Percentiles rank a stretch among this genome's conserved stretches.
Conservation (phyloP, 495 filamentous ascomycete genomes). For the Lophium mytilinum region DNA sequence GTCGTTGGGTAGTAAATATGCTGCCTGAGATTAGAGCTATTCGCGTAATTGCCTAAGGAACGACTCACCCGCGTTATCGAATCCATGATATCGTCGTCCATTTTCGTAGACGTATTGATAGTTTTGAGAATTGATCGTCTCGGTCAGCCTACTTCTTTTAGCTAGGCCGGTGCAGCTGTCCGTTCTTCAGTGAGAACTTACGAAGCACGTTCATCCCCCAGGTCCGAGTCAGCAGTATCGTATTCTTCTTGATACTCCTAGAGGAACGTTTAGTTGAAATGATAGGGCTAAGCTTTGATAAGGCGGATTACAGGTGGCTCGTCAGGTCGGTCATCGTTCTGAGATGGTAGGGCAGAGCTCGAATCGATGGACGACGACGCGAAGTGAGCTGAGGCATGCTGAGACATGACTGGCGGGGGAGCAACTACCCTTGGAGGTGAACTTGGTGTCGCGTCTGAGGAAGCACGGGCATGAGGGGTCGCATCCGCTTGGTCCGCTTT, state of each 20-base stretch:
- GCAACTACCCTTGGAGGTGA: background rate
- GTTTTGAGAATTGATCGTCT: slow-evolving; percentile 1
- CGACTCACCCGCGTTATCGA: background rate
- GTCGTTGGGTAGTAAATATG: slow-evolving; percentile 9
- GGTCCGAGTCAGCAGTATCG: background rate
- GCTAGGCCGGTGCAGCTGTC: background rate
- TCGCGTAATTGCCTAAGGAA: background rate
- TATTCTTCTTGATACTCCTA: background rate
- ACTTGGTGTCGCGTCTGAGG: background rate
- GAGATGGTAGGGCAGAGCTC: no score
- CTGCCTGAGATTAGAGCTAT: background rate
- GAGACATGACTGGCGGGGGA: background rate
- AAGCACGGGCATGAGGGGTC: no score
- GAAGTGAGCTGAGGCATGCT: background rate
- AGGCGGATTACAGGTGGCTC: background rate
- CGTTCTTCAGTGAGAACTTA: background rate
- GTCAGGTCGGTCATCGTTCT: background rate
- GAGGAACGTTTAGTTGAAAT: background rate
- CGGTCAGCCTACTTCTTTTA: background rate
- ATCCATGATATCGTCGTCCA: slow-evolving; percentile 3
- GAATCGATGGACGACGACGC: background rate
- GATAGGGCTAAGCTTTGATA: background rate
- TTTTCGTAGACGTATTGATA: slow-evolving; percentile 2
- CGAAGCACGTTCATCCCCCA: background rate
- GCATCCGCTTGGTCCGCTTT: background rate